These are phyloP conservation scores for Curvularia hawaiiensis DNA, from an alignment of 2,329 filamentous ascomycete species.

Conservation along the genomic window DNA sequence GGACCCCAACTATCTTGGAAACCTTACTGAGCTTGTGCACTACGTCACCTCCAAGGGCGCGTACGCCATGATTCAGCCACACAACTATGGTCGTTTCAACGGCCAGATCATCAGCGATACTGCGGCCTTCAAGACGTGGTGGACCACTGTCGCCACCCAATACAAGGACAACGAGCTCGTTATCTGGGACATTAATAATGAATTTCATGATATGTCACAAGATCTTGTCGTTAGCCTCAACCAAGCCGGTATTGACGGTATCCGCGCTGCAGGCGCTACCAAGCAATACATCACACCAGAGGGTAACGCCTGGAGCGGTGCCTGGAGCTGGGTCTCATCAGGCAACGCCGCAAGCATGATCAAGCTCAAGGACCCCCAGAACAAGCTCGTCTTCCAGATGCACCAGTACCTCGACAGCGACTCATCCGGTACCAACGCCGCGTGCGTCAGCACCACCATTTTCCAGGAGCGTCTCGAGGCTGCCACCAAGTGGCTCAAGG, in stretches of 20 bases:
- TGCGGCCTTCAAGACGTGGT: slow-evolving; percentile 51
- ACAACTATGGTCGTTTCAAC: slow-evolving; percentile 59
- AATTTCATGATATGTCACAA: slow-evolving; percentile 53
- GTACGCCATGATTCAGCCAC: slow-evolving; percentile 56
- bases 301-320: slow-evolving; percentile 57
- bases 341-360: slow-evolving; percentile 55
- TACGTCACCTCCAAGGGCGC: slow-evolving; percentile 55
- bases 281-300: slow-evolving; percentile 66
- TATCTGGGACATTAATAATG: slow-evolving; percentile 56
- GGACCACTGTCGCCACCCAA: slow-evolving; percentile 48
- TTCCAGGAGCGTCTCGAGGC: slow-evolving; percentile 56
- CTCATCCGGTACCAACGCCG: slow-evolving; percentile 57
- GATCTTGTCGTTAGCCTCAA: slow-evolving; percentile 53
- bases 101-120: slow-evolving; percentile 52
- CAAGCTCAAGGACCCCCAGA: slow-evolving; percentile 56
- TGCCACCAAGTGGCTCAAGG: slow-evolving; percentile 60
- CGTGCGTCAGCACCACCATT: slow-evolving; percentile 60
- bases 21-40: slow-evolving; percentile 51
- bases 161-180: slow-evolving; percentile 51
- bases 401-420: slow-evolving; percentile 66
- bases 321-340: slow-evolving; percentile 56
- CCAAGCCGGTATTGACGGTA: slow-evolving; percentile 55
- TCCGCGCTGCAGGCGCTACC: slow-evolving; percentile 51
- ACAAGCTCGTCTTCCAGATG: slow-evolving; percentile 66
- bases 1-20: slow-evolving; percentile 51